A percentile compares a stretch with the other conserved stretches of the same genome.
phyloP scores from a whole-genome alignment of 192 early-diverging fungal species.

The Backusella parvicylindrica region DNA sequence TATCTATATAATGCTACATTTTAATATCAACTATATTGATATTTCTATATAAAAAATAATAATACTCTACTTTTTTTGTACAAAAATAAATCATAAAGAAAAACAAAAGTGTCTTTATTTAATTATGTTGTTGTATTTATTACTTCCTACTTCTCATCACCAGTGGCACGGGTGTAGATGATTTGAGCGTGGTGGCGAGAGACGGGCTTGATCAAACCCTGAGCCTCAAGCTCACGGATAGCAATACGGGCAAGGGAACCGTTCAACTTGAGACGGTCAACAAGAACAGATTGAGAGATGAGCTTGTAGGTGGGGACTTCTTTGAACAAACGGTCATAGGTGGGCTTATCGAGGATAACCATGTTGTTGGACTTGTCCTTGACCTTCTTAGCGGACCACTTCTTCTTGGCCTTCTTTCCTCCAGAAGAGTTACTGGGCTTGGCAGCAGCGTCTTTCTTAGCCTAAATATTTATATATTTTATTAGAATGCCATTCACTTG shows the following conservation, averaged over 20 bases:
- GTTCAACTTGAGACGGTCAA: constrained; percentile 98
- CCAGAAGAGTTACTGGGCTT: constrained; percentile 54
- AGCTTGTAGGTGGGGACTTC: constrained; percentile 99
- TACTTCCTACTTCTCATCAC: constrained; percentile 38
- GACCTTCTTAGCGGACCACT: constrained; percentile 99
- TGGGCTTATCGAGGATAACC: constrained; percentile 95
- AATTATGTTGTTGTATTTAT: neutral
- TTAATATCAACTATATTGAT: too few species aligned
- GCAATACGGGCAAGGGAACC: constrained; percentile 95
- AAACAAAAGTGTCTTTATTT: neutral
- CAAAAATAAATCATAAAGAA: neutral
- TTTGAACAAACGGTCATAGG: constrained; percentile 99
- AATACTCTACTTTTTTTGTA: constrained; percentile 8
- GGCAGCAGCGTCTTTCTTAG: constrained; percentile 59
- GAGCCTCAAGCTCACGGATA: constrained; percentile 86
- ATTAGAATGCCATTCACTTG: neutral
- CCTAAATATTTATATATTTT: constrained; percentile 24
- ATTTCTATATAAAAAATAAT: too few species aligned
- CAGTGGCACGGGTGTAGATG: constrained; percentile 62
- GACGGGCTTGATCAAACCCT: constrained; percentile 92
- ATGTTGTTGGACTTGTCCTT: constrained; percentile 99
- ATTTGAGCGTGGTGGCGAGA: constrained; percentile 89
- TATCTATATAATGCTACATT: too few species aligned
- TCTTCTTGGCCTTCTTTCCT: constrained; percentile 65
- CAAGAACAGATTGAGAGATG: constrained; percentile 95